Evolutionary conservation across 306 rosid genomes (phyloP).

Genomic region (Cucurbita maxima): DNA sequence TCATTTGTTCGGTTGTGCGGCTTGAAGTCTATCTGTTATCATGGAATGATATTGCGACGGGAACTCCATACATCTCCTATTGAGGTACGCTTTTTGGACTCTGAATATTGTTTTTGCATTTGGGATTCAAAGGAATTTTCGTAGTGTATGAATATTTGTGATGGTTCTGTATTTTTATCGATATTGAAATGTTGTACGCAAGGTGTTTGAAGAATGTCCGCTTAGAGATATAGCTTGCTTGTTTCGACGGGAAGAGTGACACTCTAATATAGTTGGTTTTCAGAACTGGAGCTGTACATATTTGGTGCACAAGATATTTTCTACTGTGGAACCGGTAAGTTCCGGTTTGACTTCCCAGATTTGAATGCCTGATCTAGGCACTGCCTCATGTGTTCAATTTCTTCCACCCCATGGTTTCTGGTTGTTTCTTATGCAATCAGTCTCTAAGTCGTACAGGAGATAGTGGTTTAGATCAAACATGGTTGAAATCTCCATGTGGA

Average conservation of each 20-base stretch:
- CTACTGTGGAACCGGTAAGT: background rate
- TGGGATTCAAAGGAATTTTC: background rate
- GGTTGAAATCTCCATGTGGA: background rate
- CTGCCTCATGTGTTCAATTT: background rate
- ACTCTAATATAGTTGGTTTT: background rate
- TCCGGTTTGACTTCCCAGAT: background rate
- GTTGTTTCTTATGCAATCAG: background rate
- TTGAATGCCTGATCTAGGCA: background rate
- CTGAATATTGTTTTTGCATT: background rate
- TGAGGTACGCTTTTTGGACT: background rate
- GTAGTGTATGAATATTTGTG: background rate
- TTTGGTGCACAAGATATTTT: background rate
- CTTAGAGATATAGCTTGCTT: background rate
- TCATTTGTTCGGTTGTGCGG: background rate
- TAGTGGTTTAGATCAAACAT: background rate
- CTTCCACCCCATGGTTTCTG: background rate
- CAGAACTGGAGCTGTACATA: background rate
- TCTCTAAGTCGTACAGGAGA: constrained; percentile 4
- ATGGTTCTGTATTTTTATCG: background rate
- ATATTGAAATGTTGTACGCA: background rate
- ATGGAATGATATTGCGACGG: background rate
- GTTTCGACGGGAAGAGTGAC: background rate
- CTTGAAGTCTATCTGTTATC: background rate
- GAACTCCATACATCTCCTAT: background rate
- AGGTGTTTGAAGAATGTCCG: constrained; percentile 2